Evolutionary conservation across 2,329 filamentous ascomycete genomes (phyloP), one percentile per base, ranked within the genome.

Genomic region (Aureobasidium sp.): DNA sequence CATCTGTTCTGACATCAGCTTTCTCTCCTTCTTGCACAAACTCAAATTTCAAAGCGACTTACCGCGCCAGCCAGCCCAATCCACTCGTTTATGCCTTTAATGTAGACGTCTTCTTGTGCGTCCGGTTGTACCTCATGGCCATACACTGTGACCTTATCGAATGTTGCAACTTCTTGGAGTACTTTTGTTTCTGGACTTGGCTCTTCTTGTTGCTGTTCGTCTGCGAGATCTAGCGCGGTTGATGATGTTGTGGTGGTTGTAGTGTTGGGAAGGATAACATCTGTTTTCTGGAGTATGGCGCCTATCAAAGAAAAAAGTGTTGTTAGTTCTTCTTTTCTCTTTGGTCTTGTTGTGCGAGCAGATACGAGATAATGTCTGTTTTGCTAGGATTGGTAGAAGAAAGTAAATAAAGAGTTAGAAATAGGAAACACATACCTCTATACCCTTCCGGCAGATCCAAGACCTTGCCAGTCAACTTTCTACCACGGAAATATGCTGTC

Each of bases 91-190:
- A 96, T 77, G 0, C 87, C 85, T 71, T 88, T 87, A 5, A 90
- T 78, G 71, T 91, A 94, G 1, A 82, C 78, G 74, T 96, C 90
- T 6, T 76, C 76, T 32, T 79, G 79, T 0, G 80, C 79, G 64
- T 87, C 85, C 6, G 85, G 85, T 55, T 84, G 68, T 0, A 77
- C 74, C 67, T 94, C 92, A 72, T 96, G 92, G 0, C 84, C 87
- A 92, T 92, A 97, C n/a, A 96, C 81, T 3, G 90, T 76, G 56
- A 96, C 73, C 61, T 88, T 80, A 7, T 91, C 84, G 71, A 97
- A 97, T 17, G 80, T 80, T 1, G 85, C 86, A 24, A 86, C 79
- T 47, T 84, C 78, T 56, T 88, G 81, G 67, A 93, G 73, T 1
- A 81, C 76, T 24, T 79, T 79, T 10, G 84, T 82, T 1, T 82